phyloP scores from a whole-genome alignment of 2,329 filamentous ascomycete genomes.

The Podosphaera aphanis region DNA sequence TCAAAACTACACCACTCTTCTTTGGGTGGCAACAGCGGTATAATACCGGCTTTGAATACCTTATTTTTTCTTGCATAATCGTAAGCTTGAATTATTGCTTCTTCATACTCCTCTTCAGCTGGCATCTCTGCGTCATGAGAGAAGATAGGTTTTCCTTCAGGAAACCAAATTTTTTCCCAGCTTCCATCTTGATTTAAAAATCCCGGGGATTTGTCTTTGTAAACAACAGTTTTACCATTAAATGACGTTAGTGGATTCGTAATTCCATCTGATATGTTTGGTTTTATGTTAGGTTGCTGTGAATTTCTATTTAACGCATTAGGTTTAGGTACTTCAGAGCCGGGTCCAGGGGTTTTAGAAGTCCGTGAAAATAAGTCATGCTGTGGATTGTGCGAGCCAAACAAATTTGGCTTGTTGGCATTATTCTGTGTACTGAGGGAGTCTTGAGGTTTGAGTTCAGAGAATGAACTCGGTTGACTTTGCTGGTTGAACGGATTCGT shows the following conservation, averaged over 20 bases:
- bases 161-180: constrained; percentile 48
- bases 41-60: constrained; percentile 41
- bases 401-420: too few species aligned
- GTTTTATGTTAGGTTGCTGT: neutral
- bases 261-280: constrained; percentile 4
- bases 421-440: too few species aligned
- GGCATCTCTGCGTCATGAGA: constrained; percentile 39
- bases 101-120: constrained; percentile 28
- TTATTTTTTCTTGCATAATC: constrained; percentile 39
- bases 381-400: too few species aligned
- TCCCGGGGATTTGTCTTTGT: constrained; percentile 28
- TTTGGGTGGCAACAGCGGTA: constrained; percentile 59
- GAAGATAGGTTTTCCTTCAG: constrained; percentile 40
- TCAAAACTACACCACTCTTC: constrained; percentile 54
- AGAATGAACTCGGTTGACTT: neutral
- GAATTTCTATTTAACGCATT: neutral
- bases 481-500: too few species aligned
- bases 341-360: too few species aligned
- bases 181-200: constrained; percentile 27
- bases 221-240: constrained; percentile 39
- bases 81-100: constrained; percentile 39
- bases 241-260: constrained; percentile 27
- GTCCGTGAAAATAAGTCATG: too few species aligned
- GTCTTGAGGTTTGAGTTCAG: neutral
- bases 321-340: neutral